phyloP scores from a whole-genome alignment of 73 alveolate species.

The Paraurostyla sp. region DNA sequence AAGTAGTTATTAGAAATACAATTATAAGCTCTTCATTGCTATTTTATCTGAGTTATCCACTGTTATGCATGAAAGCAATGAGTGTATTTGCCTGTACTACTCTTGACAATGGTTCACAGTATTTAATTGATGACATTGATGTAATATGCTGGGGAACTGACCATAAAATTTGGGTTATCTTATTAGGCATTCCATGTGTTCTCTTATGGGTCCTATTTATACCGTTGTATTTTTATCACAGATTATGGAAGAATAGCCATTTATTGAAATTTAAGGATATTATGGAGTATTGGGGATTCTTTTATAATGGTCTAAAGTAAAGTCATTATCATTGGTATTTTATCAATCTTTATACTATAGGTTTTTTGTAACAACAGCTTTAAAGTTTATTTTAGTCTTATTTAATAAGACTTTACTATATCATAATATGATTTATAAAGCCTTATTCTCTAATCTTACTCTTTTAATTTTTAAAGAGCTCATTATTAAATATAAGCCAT shows the following conservation, averaged over 20 bases:
- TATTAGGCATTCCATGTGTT: background rate
- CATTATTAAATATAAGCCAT: background rate
- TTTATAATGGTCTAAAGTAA: constrained; percentile 38
- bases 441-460: background rate
- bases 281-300: constrained; percentile 42
- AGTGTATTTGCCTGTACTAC: constrained; percentile 6
- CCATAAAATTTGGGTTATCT: constrained; percentile 16
- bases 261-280: background rate
- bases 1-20: background rate
- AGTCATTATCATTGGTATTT: background rate
- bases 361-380: constrained; percentile 8
- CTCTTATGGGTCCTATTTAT: background rate
- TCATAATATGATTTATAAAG: constrained; percentile 28
- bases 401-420: background rate
- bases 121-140: constrained; percentile 22
- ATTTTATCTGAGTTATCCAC: constrained; percentile 39
- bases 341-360: background rate
- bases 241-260: background rate
- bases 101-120: constrained; percentile 7
- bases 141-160: constrained; percentile 5
- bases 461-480: background rate
- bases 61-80: constrained; percentile 41
- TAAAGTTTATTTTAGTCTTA: background rate
- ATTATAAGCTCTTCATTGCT: background rate
- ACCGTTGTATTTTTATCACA: constrained; percentile 14